Conservation (phyloP, 768 basidiomycete species). For the Lanmaoa pseudosensibilis region DNA sequence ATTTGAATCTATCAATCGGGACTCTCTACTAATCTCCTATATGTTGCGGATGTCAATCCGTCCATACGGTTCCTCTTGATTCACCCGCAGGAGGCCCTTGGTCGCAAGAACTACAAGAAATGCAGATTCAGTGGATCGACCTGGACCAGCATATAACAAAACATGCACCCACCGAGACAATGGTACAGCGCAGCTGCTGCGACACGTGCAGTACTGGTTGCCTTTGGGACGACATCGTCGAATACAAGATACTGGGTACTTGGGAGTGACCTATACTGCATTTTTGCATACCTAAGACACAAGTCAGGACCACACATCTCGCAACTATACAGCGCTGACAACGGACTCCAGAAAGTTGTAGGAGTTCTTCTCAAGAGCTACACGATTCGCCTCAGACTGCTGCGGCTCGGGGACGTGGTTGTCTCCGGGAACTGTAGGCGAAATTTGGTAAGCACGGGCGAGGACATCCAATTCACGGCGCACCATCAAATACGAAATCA, state of each 20-base stretch:
- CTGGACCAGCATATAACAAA: background rate
- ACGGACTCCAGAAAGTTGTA: conserved; percentile 78
- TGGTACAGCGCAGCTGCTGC: conserved; percentile 85
- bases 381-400: conserved; percentile 52
- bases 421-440: conserved; percentile 30
- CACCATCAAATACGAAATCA: conserved; percentile 70
- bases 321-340: background rate
- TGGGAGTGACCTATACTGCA: conserved; percentile 66
- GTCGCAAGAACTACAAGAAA: conserved; percentile 64
- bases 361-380: conserved; percentile 72
- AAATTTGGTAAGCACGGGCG: conserved; percentile 13
- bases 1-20: background rate
- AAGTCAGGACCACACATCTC: conserved; percentile 11
- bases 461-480: conserved; percentile 12
- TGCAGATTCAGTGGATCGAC: background rate
- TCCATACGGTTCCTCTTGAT: conserved; percentile 63
- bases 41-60: conserved; percentile 43
- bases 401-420: conserved; percentile 45
- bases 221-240: conserved; percentile 62
- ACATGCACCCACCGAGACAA: conserved; percentile 61
- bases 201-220: conserved; percentile 70
- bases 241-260: conserved; percentile 52
- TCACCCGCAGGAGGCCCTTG: conserved; percentile 63
- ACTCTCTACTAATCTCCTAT: conserved; percentile 17
- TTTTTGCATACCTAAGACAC: conserved; percentile 65